Evolutionary conservation across 1,139 yeast genomes (phyloP).

Genomic region (Suhomyces bokatorum): DNA sequence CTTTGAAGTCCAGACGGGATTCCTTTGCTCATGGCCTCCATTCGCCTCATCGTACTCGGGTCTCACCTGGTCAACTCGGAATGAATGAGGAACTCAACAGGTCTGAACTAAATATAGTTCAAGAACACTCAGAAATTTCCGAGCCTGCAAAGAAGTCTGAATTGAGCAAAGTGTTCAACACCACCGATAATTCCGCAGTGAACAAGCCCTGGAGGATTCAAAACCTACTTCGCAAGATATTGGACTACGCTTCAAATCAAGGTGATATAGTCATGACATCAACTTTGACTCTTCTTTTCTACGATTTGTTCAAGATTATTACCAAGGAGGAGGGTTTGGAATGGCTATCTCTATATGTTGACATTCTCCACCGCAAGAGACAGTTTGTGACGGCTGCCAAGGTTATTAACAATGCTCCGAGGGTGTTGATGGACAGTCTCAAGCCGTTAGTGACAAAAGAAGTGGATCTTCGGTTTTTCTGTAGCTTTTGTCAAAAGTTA

Average conservation of each 20-base stretch:
- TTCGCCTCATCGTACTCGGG: slow-evolving; percentile 7
- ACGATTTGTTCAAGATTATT: slow-evolving; percentile 30
- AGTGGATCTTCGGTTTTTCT: slow-evolving; percentile 61
- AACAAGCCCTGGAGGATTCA: slow-evolving; percentile 35
- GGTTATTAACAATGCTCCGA: slow-evolving; percentile 51
- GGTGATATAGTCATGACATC: slow-evolving; percentile 70
- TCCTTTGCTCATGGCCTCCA: slow-evolving; percentile 16
- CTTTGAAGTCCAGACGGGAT: slow-evolving; percentile 26
- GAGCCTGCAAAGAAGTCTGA: slow-evolving; percentile 22
- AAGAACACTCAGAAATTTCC: slow-evolving; percentile 10
- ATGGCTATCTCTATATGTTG: slow-evolving; percentile 61
- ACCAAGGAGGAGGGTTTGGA: slow-evolving; percentile 41
- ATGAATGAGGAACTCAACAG: slow-evolving; percentile 5
- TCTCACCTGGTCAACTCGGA: slow-evolving; percentile 10
- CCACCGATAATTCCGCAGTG: slow-evolving; percentile 12
- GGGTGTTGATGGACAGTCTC: slow-evolving; percentile 38
- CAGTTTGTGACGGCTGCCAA: slow-evolving; percentile 61
- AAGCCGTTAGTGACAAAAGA: slow-evolving; percentile 51
- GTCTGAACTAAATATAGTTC: slow-evolving; percentile 15
- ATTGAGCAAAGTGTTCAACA: slow-evolving; percentile 33
- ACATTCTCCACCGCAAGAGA: slow-evolving; percentile 51
- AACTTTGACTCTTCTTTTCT: slow-evolving; percentile 59
- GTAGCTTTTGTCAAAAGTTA: slow-evolving; percentile 66
- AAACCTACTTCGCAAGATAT: slow-evolving; percentile 40
- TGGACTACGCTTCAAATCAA: slow-evolving; percentile 55